Evolutionary conservation across 176 grass and related monocot species (phyloP).

Genomic region (Calamus simplicifolius): DNA sequence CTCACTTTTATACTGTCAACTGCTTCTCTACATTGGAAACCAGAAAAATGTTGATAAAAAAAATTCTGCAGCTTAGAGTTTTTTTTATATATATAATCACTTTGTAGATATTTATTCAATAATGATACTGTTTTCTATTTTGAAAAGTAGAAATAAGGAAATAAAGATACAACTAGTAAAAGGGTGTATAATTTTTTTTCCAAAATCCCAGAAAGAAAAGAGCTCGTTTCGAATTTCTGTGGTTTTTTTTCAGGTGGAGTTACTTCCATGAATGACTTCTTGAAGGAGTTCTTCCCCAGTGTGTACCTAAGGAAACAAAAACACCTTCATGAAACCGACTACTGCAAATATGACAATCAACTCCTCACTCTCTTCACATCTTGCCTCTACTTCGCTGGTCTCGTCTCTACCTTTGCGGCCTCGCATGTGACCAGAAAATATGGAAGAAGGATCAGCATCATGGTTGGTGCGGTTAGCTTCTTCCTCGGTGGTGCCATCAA

Average conservation of each 20-base stretch:
- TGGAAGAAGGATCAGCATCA: slow-evolving; percentile 71
- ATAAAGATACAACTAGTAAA: no score
- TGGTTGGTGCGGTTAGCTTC: slow-evolving; percentile 77
- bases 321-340: slow-evolving; percentile 80
- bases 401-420: slow-evolving; percentile 86
- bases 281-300: slow-evolving; percentile 71
- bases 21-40: no score
- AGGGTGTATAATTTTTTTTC: no score
- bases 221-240: no score
- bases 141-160: no score
- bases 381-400: slow-evolving; percentile 86
- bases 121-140: no score
- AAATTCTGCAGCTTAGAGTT: no score
- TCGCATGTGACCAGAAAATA: slow-evolving; percentile 57
- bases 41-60: no score
- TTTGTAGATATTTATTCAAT: no score
- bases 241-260: slow-evolving; percentile 48
- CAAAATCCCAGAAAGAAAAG: no score
- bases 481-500: slow-evolving; percentile 80
- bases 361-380: slow-evolving; percentile 91
- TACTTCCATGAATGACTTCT: slow-evolving; percentile 92
- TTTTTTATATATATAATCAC: no score
- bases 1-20: no score
- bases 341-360: slow-evolving; percentile 99
- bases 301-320: slow-evolving; percentile 59